Evolutionary conservation across 106 monocot species (phyloP), one percentile per base, ranked within the genome.

Genomic region (Posidonia australis): DNA sequence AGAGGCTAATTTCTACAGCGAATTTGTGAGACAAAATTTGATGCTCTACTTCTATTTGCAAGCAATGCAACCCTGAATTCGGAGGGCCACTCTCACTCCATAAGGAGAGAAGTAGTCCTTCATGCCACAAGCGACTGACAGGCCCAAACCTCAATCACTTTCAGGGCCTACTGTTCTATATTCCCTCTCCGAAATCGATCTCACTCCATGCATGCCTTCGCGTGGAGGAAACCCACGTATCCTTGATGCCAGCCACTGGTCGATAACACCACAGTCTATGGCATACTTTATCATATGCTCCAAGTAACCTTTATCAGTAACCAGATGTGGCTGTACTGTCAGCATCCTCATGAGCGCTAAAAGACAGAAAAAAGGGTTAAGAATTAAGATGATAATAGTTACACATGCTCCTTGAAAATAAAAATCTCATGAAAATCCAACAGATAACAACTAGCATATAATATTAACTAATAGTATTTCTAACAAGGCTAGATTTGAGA

Each of bases 341-440:
- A 93, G 22, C 85, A 86, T 93, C 73, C 77, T 88, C 83, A 93
- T 83, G 9, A 93, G 85, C 60, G 83, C 92, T 93, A 81, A 44
- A 74, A 70, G 45, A 54, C 63, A 32, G 55, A 70, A 24, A 63
- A 32, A 44, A 23, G 28, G 13, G 21, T 36, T 53, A 66, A 36
- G 25, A 60, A 10, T 22, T 19, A 61, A 32, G 7, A n/a, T n/a
- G n/a, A n/a, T n/a, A n/a, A n/a, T n/a, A n/a, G n/a, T n/a, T n/a
- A n/a, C n/a, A n/a, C n/a, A n/a, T n/a, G n/a, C n/a, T n/a, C n/a
- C n/a, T n/a, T n/a, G n/a, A n/a, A n/a, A n/a, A n/a, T n/a, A n/a
- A n/a, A n/a, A n/a, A n/a, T n/a, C n/a, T n/a, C n/a, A n/a, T n/a
- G n/a, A n/a, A n/a, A n/a, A n/a, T n/a, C n/a, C n/a, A n/a, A n/a